Evolutionary conservation across 1,284 basidiomycete genomes (phyloP).

Genomic region (Ceratobasidium sp.): DNA sequence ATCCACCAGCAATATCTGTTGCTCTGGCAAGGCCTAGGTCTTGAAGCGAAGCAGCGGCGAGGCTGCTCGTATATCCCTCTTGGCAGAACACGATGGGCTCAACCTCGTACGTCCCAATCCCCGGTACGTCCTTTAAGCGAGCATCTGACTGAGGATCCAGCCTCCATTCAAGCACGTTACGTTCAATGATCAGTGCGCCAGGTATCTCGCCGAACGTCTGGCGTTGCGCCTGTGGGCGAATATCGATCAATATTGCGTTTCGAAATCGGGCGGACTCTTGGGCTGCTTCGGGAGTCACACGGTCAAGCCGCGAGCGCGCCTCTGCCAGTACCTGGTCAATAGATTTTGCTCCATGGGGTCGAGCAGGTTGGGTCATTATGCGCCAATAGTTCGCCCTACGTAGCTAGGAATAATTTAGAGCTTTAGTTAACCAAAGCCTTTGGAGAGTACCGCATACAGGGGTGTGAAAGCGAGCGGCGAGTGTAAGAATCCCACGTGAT

Average conservation of each 20-base stretch:
- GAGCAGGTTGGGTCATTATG: constrained; percentile 49
- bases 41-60: constrained; percentile 73
- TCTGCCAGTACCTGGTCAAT: constrained; percentile 66
- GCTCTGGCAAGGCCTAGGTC: constrained; percentile 74
- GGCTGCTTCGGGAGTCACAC: constrained; percentile 69
- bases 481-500: constrained; percentile 18
- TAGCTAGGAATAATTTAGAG: neutral
- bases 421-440: neutral
- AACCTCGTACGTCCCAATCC: constrained; percentile 75
- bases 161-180: constrained; percentile 77
- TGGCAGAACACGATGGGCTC: constrained; percentile 75
- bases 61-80: constrained; percentile 73
- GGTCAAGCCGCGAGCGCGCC: constrained; percentile 69
- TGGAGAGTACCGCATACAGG: neutral
- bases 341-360: constrained; percentile 70
- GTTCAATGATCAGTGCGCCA: constrained; percentile 72
- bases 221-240: constrained; percentile 70
- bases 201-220: constrained; percentile 65
- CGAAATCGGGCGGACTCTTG: constrained; percentile 67
- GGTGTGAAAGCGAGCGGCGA: neutral
- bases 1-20: constrained; percentile 79
- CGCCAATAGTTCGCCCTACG: neutral
- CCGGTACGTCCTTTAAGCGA: constrained; percentile 57
- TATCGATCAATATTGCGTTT: constrained; percentile 75
- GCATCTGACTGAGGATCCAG: constrained; percentile 72